Base-by-base conservation (phyloP, 2,329 filamentous ascomycete species). In the Neophaeococcomyces mojaviensis region DNA sequence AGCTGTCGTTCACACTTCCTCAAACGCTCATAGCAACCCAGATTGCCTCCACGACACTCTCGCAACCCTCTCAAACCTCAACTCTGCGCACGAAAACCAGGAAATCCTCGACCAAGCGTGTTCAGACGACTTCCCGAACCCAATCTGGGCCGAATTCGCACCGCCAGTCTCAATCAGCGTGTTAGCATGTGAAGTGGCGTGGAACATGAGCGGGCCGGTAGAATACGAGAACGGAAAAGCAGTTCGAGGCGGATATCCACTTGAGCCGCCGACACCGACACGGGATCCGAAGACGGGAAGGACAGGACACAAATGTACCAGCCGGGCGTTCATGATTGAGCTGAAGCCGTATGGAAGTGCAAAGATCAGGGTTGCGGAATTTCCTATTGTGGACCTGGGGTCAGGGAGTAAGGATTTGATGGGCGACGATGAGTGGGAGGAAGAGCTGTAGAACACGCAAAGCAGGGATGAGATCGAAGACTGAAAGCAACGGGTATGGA, bases 301-400 rank as follows among this genome's bases (percentile, higher is more conserved):
- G 16, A n/a, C n/a, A n/a, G n/a, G n/a, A n/a, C 56, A 64, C 20
- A 59, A 61, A 9, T 67, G 64, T 31, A 60, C 64, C 2, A 63
- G 64, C 0, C 50, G 60, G 33, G 59, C 54, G n/a, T 63, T 62
- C 47, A 57, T 60, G 39, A 55, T 64, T 10, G 61, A 61, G n/a
- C 47, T 73, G 15, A 61, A 67, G 10, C 71, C 70, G n/a, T 73
- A 68, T 57, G 70, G 68, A 2, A 65, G 65, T 32, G 65, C 70
- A 12, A 71, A 69, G 54, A 53, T 73, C 47, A 70, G 70, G 49
- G 71, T 74, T 56, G 66, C 65, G 9, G 65, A 71, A 46, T 59
- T 71, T 28, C 67, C 68, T 4, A 59, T 54, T 2, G 52, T 62
- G 18, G 47, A 61, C 44, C 33, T 58, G 31, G 47, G 47, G 19